Base-by-base conservation (phyloP, 352 stramenopile genomes). In the Plasmopara viticola region DNA sequence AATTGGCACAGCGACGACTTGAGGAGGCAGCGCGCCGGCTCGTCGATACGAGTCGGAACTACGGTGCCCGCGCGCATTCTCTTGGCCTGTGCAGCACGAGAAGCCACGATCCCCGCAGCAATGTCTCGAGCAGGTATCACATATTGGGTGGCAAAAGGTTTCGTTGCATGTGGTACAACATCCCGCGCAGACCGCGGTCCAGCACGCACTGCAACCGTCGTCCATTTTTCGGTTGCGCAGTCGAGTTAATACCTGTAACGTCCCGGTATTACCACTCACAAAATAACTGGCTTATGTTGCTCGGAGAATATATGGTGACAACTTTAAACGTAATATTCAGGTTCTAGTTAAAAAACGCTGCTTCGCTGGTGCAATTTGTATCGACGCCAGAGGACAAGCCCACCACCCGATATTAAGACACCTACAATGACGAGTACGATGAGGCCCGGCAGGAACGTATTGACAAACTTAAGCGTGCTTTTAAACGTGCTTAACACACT, bases 341-440 rank as follows among this genome's bases (percentile, higher is more conserved):
- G 9, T 8, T 17, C 37, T 18, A 41, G 37, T 41, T 41, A 18
- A 1, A 41, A 13, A 8, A 8, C 31, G 6, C 5, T 35, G 10
- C 10, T 5, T 35, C 6, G 6, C 6, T 35, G 34, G 43, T 64
- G 65, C 37, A 63, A 55, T 40, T 60, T 71, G 51, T 64, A 48
- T 40, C 60, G 60, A 35, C 68, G 74, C 50, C 74, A 77, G 37
- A 76, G 65, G 52, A 84, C 46, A 39, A 85, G 43, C 5, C 77
- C 77, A 9, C 58, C 74, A 5, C 34, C 64, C 1, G 67, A 41
- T 37, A 84, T 56, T 0, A 15, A 42, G 14, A 81, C 39, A 12
- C 78, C 78, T 10, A 84, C 18, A 30, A 86, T 49, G 46, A 82
- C 48, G 14, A 80, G 72, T 13, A 76, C 65, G 41, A 90, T 74